Base-by-base conservation (phyloP, 352 stramenopile genomes). In the Pythium oligandrum region DNA sequence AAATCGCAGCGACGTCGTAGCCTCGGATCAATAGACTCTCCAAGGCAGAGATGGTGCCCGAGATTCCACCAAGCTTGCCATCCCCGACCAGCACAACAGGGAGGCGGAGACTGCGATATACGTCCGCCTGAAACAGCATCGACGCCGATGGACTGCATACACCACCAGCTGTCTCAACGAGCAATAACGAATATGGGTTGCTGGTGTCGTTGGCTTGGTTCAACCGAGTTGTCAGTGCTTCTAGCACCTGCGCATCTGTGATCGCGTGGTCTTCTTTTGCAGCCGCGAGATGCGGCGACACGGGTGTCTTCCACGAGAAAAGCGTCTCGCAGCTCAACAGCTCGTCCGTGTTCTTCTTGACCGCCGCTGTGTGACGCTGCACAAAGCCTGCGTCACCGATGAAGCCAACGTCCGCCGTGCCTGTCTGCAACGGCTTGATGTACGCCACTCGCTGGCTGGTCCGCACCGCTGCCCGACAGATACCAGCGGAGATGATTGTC, bases 401-500 rank as follows among this genome's bases (percentile, higher is more conserved):
- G 58, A 83, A 86, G 1, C 62, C 75, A 8, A 70, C 68, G 53
- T 83, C 68, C 35, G 85, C 75, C 1, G 70, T 86, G 12, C 96
- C 96, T 5, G 95, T 98, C 69, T 99, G 96, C 48, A 99, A 71
- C 7, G 96, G 96, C 73, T 98, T 98, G 63, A 98, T 96, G 76
- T 98, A 99, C 45, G 60, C 70, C 4, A 92, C 77, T n/a, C 59
- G 68, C 3, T 55, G 52, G 4, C 63, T 52, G 9, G 48, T 44
- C 10, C 59, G 63, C 26, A 83, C 61, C 11, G 79, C 85, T 30
- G 86, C 83, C 48, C 84, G 76, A 45, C 96, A 86, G 43, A 99
- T 91, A 33, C 93, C 95, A 0, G 90, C 80, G n/a, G 91, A 96
- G 11, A 98, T 69, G 34, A 98, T 80, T 1, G 95, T 98, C 77